These are phyloP conservation scores for Coemansia sp. DNA, from an alignment of 192 early-diverging fungal genomes.

Conservation along the genomic window DNA sequence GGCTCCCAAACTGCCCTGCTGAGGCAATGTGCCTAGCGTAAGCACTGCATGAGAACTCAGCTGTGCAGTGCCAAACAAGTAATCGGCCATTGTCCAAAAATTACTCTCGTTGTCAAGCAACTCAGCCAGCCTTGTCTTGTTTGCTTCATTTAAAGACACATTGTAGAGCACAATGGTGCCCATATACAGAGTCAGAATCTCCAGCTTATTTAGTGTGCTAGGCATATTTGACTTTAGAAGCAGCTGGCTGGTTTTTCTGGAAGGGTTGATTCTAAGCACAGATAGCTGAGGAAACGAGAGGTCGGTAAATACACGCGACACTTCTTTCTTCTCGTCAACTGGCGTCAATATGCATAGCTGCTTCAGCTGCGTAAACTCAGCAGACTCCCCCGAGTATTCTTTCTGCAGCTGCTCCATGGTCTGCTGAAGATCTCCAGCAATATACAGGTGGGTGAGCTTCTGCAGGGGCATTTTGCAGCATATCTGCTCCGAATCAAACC, in stretches of 20 bases:
- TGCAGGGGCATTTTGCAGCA: too few relatives aligned
- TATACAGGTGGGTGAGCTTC: neutral
- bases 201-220: slow-evolving; percentile 1
- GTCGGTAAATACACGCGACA: neutral
- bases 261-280: neutral
- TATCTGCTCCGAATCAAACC: too few relatives aligned
- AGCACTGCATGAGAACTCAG: slow-evolving; percentile 5
- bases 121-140: neutral
- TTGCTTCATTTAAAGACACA: neutral
- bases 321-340: too few relatives aligned
- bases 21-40: neutral
- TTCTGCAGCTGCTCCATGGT: neutral
- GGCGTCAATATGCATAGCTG: slow-evolving; percentile 4
- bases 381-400: too few relatives aligned
- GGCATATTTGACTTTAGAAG: neutral
- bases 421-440: neutral
- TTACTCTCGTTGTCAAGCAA: neutral
- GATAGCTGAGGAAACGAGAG: slow-evolving; percentile 6
- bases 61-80: neutral
- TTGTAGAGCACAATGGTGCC: neutral
- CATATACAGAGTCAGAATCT: neutral
- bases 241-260: neutral
- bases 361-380: slow-evolving; percentile 1
- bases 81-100: slow-evolving; percentile 12
- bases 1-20: neutral